Evolutionary conservation across 2,329 filamentous ascomycete species (phyloP).

Genomic region (Scedosporium boydii): DNA sequence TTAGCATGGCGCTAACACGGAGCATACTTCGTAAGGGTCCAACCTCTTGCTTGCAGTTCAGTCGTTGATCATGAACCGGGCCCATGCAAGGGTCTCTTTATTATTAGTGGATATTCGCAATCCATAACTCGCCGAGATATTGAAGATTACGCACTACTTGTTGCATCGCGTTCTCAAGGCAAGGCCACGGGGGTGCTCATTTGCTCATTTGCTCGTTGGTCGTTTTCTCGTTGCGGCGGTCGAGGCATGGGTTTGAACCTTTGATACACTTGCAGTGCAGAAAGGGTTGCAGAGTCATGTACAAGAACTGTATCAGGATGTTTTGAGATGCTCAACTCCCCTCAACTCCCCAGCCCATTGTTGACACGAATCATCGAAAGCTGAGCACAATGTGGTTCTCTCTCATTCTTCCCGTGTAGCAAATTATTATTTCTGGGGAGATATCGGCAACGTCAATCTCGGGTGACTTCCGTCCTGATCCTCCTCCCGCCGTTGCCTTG

Average conservation of each 20-base stretch:
- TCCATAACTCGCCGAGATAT: neutral
- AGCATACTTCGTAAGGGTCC: neutral
- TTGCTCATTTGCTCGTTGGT: neutral
- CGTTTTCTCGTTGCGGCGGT: neutral
- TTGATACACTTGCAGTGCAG: neutral
- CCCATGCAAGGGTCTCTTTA: neutral
- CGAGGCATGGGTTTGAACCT: neutral
- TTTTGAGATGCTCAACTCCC: neutral
- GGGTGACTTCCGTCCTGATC: neutral
- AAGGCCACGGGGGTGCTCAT: neutral
- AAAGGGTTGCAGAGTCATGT: neutral
- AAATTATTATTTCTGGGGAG: neutral
- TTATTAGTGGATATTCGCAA: neutral
- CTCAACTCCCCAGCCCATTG: neutral
- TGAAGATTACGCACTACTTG: neutral
- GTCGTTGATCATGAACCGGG: too few species aligned
- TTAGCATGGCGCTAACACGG: too few species aligned
- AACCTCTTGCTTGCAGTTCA: neutral
- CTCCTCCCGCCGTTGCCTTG: neutral
- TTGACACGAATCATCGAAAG: neutral
- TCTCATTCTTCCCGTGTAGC: neutral
- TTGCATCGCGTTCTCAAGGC: neutral
- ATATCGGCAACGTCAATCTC: neutral
- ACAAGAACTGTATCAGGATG: neutral
- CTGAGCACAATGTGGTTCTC: neutral